phyloP scores from a whole-genome alignment of 352 stramenopile genomes.

The Phytophthora niederhauseri region DNA sequence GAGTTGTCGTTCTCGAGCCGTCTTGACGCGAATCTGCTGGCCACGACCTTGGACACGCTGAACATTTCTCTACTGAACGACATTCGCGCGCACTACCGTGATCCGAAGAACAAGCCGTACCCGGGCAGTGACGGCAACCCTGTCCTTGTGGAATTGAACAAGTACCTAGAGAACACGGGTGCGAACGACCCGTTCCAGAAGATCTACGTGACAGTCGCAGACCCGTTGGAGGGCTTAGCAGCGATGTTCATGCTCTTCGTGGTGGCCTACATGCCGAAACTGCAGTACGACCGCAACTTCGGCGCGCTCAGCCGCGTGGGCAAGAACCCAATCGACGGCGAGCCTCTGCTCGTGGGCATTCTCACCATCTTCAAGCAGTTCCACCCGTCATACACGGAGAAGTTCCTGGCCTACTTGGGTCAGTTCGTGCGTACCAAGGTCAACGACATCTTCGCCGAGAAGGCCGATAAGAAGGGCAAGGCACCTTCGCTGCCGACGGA shows the following conservation, averaged over 20 bases:
- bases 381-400: conserved; percentile 94
- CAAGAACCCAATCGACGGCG: conserved; percentile 94
- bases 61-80: conserved; percentile 92
- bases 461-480: conserved; percentile 58
- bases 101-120: conserved; percentile 84
- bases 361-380: conserved; percentile 96
- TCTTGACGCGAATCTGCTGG: conserved; percentile 92
- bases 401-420: conserved; percentile 92
- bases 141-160: conserved; percentile 91
- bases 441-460: conserved; percentile 77
- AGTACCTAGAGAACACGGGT: conserved; percentile 92
- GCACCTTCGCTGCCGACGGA: conserved; percentile 43
- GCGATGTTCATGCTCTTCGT: conserved; percentile 94
- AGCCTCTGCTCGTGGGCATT: conserved; percentile 91
- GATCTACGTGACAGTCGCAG: conserved; percentile 94
- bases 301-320: conserved; percentile 87
- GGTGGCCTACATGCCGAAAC: conserved; percentile 93
- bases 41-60: conserved; percentile 88
- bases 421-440: conserved; percentile 93
- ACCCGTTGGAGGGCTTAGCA: conserved; percentile 90
- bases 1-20: conserved; percentile 92
- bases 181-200: conserved; percentile 94
- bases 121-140: conserved; percentile 78
- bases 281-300: conserved; percentile 94
- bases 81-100: conserved; percentile 86